phyloP scores from a whole-genome alignment of 2,329 filamentous ascomycete species.

The Bipolaris sorokiniana region DNA sequence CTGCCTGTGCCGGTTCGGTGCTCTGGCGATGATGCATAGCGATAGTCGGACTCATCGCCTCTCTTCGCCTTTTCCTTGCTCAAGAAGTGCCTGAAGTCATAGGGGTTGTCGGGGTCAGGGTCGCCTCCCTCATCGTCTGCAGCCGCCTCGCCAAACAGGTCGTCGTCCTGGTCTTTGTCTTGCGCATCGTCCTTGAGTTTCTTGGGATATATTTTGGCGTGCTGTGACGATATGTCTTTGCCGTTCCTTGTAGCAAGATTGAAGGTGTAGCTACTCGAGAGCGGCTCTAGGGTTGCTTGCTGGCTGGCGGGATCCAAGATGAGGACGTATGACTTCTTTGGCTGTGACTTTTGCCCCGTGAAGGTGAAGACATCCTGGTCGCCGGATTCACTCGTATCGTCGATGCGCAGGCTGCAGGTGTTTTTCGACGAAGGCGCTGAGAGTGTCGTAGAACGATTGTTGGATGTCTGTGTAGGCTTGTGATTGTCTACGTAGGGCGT shows the following conservation, averaged over 20 bases:
- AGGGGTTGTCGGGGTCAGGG: constrained; percentile 55
- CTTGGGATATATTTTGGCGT: constrained; percentile 65
- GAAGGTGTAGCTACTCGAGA: constrained; percentile 86
- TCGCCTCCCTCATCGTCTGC: constrained; percentile 44
- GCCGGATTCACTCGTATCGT: constrained; percentile 35
- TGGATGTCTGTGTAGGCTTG: constrained; percentile 48
- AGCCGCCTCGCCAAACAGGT: constrained; percentile 37
- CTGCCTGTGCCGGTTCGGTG: constrained; percentile 37
- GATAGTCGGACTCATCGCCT: constrained; percentile 42
- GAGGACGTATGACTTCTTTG: constrained; percentile 57
- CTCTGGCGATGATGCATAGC: constrained; percentile 38
- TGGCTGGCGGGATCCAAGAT: constrained; percentile 77
- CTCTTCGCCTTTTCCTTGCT: constrained; percentile 38
- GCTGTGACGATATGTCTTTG: constrained; percentile 68
- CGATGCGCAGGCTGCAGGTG: constrained; percentile 39
- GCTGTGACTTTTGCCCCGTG: constrained; percentile 44
- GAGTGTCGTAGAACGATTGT: constrained; percentile 38
- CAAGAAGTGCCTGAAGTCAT: constrained; percentile 58
- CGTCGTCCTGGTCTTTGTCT: constrained; percentile 38
- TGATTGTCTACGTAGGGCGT: constrained; percentile 50
- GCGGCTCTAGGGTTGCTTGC: constrained; percentile 79
- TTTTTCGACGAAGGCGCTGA: constrained; percentile 31
- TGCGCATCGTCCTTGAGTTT: constrained; percentile 33
- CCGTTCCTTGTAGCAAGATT: constrained; percentile 76
- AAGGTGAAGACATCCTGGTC: constrained; percentile 49